A percentile compares a stretch with the other conserved stretches of the same genome.
Conservation (phyloP, 2,329 filamentous ascomycete species). For the Sphaerulina vaccinii region DNA sequence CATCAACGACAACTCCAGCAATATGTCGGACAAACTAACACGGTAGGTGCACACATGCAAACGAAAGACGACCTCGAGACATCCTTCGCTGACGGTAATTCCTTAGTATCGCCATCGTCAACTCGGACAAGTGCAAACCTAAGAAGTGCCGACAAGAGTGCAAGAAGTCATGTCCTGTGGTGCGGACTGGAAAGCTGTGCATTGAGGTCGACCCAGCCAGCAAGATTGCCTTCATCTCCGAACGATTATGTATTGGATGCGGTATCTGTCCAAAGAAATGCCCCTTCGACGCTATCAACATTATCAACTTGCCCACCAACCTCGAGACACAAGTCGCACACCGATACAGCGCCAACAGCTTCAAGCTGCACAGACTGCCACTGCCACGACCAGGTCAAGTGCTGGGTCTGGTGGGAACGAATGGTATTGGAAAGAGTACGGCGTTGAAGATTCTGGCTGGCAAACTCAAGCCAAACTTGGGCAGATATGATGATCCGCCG, state of each 20-base stretch:
- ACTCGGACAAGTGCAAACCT: conserved; percentile 73
- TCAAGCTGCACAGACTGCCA: conserved; percentile 96
- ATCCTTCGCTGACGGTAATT: conserved; percentile 14
- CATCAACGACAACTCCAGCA: conserved; percentile 27
- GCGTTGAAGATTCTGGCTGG: conserved; percentile 97
- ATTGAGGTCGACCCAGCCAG: conserved; percentile 88
- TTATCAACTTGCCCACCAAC: conserved; percentile 99
- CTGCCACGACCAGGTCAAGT: conserved; percentile 96
- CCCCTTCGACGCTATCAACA: conserved; percentile 96
- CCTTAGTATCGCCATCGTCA: conserved; percentile 94
- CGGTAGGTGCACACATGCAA: conserved; percentile 59
- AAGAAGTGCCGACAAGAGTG: conserved; percentile 94
- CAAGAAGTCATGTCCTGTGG: conserved; percentile 97
- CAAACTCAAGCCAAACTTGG: conserved; percentile 97
- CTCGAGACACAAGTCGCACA: conserved; percentile 97
- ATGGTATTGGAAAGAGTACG: conserved; percentile 99
- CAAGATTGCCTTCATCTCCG: conserved; percentile 97
- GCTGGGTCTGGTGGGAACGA: conserved; percentile 92
- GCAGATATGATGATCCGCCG: conserved; percentile 90
- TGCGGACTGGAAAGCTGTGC: conserved; percentile 94
- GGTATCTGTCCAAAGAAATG: conserved; percentile 99
- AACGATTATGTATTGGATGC: conserved; percentile 93
- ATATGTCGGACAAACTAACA: conserved; percentile 85
- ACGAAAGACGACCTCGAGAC: not conserved
- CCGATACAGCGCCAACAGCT: conserved; percentile 98